A percentile compares a stretch with the other conserved stretches of the same genome.
phyloP scores from a whole-genome alignment of 2,329 filamentous ascomycete species.

The Pyricularia pennisetigena region DNA sequence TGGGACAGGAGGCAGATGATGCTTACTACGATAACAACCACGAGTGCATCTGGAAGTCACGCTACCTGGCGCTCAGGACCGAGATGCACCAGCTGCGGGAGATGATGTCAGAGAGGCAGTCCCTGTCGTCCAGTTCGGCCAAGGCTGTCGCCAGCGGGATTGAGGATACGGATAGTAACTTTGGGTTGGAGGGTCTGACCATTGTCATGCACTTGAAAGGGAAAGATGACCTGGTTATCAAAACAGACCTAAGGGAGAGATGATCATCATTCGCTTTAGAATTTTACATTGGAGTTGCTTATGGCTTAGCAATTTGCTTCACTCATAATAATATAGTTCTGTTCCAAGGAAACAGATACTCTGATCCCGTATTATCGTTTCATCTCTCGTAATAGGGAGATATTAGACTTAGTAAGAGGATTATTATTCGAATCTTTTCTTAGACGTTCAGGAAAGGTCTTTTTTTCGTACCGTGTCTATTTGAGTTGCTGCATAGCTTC shows the following conservation, averaged over 20 bases:
- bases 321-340: background rate
- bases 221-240: slow-evolving; percentile 41
- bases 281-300: background rate
- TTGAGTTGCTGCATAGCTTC: background rate
- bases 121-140: slow-evolving; percentile 19
- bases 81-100: slow-evolving; percentile 31
- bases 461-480: background rate
- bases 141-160: slow-evolving; percentile 6
- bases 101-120: slow-evolving; percentile 24
- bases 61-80: slow-evolving; percentile 27
- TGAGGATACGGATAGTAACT: slow-evolving; percentile 19
- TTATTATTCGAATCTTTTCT: background rate
- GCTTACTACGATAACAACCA: slow-evolving; percentile 14
- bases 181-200: slow-evolving; percentile 37
- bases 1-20: background rate
- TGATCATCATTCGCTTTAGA: background rate
- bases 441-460: background rate
- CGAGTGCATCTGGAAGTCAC: slow-evolving; percentile 30
- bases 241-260: slow-evolving; percentile 29
- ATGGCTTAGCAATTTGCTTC: background rate
- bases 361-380: background rate
- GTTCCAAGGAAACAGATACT: background rate
- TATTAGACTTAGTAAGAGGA: background rate
- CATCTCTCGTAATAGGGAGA: background rate
- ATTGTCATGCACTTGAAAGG: slow-evolving; percentile 39